These are phyloP conservation scores for Haplographium delicatum DNA, from an alignment of 495 filamentous ascomycete genomes.

Conservation along the genomic window DNA sequence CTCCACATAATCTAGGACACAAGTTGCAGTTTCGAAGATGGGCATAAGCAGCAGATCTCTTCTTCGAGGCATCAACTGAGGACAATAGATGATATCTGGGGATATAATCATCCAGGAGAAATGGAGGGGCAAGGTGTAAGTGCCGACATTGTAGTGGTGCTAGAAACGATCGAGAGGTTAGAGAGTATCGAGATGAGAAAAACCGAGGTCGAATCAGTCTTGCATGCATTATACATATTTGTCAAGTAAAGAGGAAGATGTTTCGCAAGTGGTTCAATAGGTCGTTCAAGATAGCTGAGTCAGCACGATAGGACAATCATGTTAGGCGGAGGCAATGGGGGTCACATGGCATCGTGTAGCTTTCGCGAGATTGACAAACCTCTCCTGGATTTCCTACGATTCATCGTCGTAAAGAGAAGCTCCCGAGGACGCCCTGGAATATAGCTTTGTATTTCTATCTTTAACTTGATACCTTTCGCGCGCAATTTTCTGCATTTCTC, in stretches of 20 bases:
- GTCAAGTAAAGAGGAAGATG: not conserved
- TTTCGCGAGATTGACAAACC: constrained; percentile 5
- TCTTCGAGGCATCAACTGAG: constrained; percentile 53
- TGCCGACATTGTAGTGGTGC: not conserved
- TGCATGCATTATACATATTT: not conserved
- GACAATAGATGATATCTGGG: constrained; percentile 61
- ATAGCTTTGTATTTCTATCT: too few species aligned
- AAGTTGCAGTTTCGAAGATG: constrained; percentile 72
- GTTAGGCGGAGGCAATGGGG: too few species aligned
- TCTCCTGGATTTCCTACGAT: not conserved
- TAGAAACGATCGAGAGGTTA: not conserved
- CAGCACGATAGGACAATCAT: constrained; percentile 1
- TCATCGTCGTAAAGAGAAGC: not conserved
- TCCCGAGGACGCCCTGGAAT: not conserved
- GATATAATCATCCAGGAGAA: constrained; percentile 66
- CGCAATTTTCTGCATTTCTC: too few species aligned
- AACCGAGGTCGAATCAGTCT: not conserved
- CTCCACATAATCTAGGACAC: constrained; percentile 65
- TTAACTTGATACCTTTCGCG: too few species aligned
- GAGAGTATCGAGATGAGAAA: too few species aligned
- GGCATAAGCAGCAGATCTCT: constrained; percentile 60
- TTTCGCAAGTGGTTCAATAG: not conserved
- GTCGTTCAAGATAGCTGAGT: not conserved
- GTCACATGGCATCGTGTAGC: constrained; percentile 9
- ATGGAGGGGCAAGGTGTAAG: constrained; percentile 71